These are phyloP conservation scores for Eruca vesicaria DNA, from an alignment of 441 rosid genomes.

Conservation along the genomic window DNA sequence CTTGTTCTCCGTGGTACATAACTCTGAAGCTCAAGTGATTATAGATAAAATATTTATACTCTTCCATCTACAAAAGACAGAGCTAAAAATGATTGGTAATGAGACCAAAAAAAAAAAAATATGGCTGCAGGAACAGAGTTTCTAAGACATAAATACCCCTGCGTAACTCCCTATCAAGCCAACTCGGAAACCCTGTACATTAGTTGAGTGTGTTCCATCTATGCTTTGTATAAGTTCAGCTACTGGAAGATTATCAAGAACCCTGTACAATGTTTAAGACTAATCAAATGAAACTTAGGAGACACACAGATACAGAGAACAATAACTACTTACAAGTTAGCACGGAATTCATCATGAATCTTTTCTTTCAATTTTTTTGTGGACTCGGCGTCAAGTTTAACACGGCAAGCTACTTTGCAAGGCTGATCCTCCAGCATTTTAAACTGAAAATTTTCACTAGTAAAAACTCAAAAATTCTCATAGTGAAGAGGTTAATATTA, in stretches of 20 bases:
- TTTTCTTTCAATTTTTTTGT: slow-evolving; percentile 88
- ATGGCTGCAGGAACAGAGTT: slow-evolving; percentile 14
- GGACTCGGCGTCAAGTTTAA: slow-evolving; percentile 59
- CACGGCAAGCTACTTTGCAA: slow-evolving; percentile 54
- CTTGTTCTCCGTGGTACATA: slow-evolving; percentile 71
- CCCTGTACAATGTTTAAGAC: slow-evolving; percentile 40
- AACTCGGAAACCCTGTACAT: slow-evolving; percentile 88
- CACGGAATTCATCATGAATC: slow-evolving; percentile 89
- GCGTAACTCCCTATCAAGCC: slow-evolving; percentile 91
- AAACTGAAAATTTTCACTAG: too few species aligned
- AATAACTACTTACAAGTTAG: slow-evolving; percentile 68
- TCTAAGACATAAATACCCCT: slow-evolving; percentile 51
- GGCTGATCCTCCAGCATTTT: slow-evolving; percentile 73
- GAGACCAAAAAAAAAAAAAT: background rate
- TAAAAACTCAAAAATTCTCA: too few species aligned
- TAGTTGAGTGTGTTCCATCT: slow-evolving; percentile 69
- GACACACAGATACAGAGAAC: background rate
- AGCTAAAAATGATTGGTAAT: slow-evolving; percentile 16
- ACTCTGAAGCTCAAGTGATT: slow-evolving; percentile 93
- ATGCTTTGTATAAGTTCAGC: slow-evolving; percentile 82
- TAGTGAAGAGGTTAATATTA: too few species aligned
- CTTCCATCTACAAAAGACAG: slow-evolving; percentile 64
- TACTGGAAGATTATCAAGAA: slow-evolving; percentile 85
- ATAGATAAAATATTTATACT: slow-evolving; percentile 85
- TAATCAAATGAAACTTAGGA: background rate